These are phyloP conservation scores for Erythrophleum ivorense DNA, from an alignment of 331 rosid genomes.

Conservation along the genomic window DNA sequence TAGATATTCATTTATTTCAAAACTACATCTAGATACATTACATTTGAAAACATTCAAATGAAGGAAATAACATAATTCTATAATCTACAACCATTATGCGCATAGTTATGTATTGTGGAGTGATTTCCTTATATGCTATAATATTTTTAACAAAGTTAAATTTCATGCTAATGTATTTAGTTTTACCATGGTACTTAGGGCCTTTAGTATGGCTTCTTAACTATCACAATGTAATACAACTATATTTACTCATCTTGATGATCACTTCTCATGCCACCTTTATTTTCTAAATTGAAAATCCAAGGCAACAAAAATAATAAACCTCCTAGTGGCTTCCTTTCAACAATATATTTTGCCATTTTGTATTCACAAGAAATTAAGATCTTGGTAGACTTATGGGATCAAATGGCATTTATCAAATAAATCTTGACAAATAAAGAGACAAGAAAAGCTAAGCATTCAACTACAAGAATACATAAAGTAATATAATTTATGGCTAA, in stretches of 20 bases:
- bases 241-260: constrained; percentile 33
- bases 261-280: constrained; percentile 46
- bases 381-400: constrained; percentile 22
- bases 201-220: too few species aligned
- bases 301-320: constrained; percentile 84
- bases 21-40: too few species aligned
- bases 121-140: too few species aligned
- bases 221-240: too few species aligned
- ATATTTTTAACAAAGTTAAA: too few species aligned
- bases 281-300: constrained; percentile 59
- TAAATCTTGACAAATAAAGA: constrained; percentile 31
- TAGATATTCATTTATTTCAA: too few species aligned
- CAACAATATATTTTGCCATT: constrained; percentile 79
- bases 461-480: constrained; percentile 23
- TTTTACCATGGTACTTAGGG: too few species aligned
- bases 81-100: too few species aligned
- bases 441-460: constrained; percentile 11
- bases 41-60: too few species aligned
- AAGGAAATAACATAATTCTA: too few species aligned
- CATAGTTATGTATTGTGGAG: too few species aligned
- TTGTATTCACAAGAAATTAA: constrained; percentile 38
- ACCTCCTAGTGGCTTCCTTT: constrained; percentile 88
- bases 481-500: neutral
- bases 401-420: constrained; percentile 32
- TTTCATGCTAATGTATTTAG: too few species aligned